These are phyloP conservation scores for Fusarium neocosmosporiellum DNA, from an alignment of 2,329 filamentous ascomycete genomes.

Conservation along the genomic window DNA sequence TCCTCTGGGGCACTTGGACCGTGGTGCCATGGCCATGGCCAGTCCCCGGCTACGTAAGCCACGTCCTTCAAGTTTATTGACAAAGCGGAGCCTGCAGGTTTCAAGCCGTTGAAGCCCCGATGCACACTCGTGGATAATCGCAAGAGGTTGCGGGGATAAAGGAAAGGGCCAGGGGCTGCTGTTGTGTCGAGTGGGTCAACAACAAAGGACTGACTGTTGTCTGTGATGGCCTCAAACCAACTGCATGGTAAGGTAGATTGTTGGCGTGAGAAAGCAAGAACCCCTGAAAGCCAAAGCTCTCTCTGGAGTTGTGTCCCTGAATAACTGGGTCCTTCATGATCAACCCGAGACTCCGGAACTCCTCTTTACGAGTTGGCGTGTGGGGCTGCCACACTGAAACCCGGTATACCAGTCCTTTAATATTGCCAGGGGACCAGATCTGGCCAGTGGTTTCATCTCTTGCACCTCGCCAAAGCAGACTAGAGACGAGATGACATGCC, in stretches of 20 bases:
- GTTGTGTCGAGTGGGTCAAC: background rate
- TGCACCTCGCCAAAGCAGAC: conserved; percentile 9
- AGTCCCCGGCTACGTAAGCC: conserved; percentile 14
- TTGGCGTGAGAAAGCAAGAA: background rate
- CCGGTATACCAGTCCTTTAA: conserved; percentile 23
- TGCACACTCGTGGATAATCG: conserved; percentile 11
- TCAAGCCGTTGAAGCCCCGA: conserved; percentile 27
- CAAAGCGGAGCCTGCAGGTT: conserved; percentile 25
- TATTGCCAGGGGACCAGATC: conserved; percentile 15
- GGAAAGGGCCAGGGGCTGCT: conserved; percentile 21
- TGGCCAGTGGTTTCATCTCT: conserved; percentile 25
- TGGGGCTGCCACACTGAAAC: conserved; percentile 36
- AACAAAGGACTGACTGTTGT: conserved; percentile 16
- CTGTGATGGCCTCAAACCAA: conserved; percentile 22
- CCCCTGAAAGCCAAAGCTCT: background rate
- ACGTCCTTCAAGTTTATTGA: conserved; percentile 26
- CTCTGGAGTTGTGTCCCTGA: background rate
- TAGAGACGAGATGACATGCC: conserved; percentile 35
- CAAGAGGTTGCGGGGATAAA: conserved; percentile 11
- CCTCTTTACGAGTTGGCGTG: conserved; percentile 13
- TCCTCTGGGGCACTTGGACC: conserved; percentile 5
- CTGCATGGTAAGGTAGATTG: background rate
- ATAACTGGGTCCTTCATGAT: background rate
- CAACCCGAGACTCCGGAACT: conserved; percentile 20
- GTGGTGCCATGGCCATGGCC: conserved; percentile 18